Evolutionary conservation across 768 basidiomycete genomes (phyloP), one percentile per base, ranked within the genome.

Genomic region (Ramaria rubella): DNA sequence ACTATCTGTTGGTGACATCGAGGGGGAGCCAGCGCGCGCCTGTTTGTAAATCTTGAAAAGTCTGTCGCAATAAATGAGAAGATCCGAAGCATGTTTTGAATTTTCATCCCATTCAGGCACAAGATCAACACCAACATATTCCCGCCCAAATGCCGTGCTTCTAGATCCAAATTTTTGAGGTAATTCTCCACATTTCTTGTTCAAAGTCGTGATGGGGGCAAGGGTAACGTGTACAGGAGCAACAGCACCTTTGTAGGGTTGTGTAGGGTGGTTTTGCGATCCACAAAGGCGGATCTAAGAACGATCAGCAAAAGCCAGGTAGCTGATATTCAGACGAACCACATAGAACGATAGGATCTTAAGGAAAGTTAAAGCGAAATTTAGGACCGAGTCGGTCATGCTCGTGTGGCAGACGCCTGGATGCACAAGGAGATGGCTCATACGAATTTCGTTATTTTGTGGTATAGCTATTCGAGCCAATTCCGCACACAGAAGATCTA

Each of bases 331-430:
- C 33, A 63, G 15, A 70, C 86, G 61, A 64, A 88, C 87, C 0
- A 90, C 14, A 63, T 86, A 88, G 65, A 89, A 87, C 6, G 73
- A 21, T 14, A 78, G 33, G 1, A 79, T 60, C 73, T 86, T 86
- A 27, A 80, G 52, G 0, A 73, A 51, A 44, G 81, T 70, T 30
- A 75, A 65, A 30, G 83, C 63, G 6, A 75, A 70, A 30, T 75
- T 73, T 38, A 79, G 67, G 23, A 85, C 63, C 0, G 71, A 75
- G 15, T 63, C 63, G 46, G 77, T 75, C 60, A 92, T 82, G 45
- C 81, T 82, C 0, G 88, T 88, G 34, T 74, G 72, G 44, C 77
- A 82, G 17, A 90, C 75, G 3, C 87, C 89, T 1, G 91, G 91
- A 49, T 88, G 80, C 12, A 80, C 76, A 50, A 81, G 66, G 57